Conservation (phyloP, 495 filamentous ascomycete species). For the Oidiodendron maius region DNA sequence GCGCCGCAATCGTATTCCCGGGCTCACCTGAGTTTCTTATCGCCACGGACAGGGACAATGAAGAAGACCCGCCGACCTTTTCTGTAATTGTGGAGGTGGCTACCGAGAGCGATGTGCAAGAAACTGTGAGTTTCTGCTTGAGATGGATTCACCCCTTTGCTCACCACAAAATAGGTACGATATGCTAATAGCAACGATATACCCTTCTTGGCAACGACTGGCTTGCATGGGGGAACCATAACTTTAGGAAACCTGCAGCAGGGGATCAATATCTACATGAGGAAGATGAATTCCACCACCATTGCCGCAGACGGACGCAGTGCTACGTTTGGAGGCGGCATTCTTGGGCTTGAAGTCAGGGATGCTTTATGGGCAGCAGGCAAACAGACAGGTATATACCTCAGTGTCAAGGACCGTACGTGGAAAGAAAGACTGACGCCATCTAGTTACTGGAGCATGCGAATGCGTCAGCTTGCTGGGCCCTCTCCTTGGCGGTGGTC, state of each 20-base stretch:
- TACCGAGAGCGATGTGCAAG: too few relatives aligned
- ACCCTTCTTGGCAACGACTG: conserved; percentile 45
- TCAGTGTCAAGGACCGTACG: neutral
- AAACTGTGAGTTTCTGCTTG: too few relatives aligned
- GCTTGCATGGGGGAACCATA: conserved; percentile 38
- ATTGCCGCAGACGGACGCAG: conserved; percentile 38
- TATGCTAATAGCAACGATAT: conserved; percentile 38
- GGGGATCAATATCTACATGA: conserved; percentile 44
- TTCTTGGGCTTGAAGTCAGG: conserved; percentile 28
- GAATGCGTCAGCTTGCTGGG: conserved; percentile 51
- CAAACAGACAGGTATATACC: conserved; percentile 30
- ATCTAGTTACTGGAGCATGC: conserved; percentile 46
- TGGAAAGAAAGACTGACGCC: too few relatives aligned
- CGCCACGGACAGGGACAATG: too few relatives aligned
- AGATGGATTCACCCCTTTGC: too few relatives aligned
- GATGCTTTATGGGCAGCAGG: conserved; percentile 29
- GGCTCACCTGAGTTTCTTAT: too few relatives aligned
- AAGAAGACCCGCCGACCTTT: too few relatives aligned
- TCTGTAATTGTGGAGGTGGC: too few relatives aligned
- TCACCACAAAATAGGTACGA: too few relatives aligned
- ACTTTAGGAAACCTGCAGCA: conserved; percentile 35
- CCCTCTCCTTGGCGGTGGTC: conserved; percentile 55
- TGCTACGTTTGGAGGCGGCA: conserved; percentile 46
- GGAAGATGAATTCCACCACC: conserved; percentile 32
- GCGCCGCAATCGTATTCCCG: too few relatives aligned